Evolutionary conservation across 2,329 filamentous ascomycete genomes (phyloP).

Genomic region (Xylariaceae sp.): DNA sequence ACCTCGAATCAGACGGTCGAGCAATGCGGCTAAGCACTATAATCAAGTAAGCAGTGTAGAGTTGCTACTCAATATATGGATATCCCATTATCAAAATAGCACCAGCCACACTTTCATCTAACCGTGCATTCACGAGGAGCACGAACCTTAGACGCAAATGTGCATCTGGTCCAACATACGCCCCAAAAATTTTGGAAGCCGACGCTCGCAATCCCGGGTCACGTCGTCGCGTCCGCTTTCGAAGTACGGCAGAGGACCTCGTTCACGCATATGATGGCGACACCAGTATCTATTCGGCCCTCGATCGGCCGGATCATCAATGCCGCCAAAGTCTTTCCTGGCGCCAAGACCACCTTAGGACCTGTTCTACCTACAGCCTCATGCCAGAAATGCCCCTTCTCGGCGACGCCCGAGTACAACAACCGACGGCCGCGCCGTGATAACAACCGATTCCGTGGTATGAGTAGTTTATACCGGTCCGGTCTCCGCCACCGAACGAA

Average conservation of each 20-base stretch:
- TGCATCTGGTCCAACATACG: neutral
- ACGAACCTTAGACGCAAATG: neutral
- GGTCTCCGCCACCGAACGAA: constrained; percentile 71
- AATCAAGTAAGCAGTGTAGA: neutral
- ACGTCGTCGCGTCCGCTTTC: constrained; percentile 8
- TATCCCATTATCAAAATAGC: neutral
- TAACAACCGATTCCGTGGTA: constrained; percentile 72
- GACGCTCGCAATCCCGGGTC: constrained; percentile 4
- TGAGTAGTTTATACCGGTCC: constrained; percentile 73
- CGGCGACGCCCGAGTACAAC: constrained; percentile 29
- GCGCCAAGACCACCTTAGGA: constrained; percentile 14
- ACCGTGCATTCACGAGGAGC: neutral
- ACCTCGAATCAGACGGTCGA: neutral
- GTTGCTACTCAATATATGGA: neutral
- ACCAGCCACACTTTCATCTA: constrained; percentile 8
- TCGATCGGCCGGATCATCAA: constrained; percentile 30
- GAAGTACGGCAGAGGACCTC: constrained; percentile 10
- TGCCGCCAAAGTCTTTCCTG: constrained; percentile 16
- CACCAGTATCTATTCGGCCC: constrained; percentile 28
- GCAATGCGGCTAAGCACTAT: too few species aligned
- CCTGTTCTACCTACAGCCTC: constrained; percentile 13
- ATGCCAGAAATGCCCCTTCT: constrained; percentile 30
- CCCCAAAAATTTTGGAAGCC: constrained; percentile 19
- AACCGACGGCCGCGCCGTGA: constrained; percentile 50
- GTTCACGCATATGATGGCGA: constrained; percentile 27